Evolutionary conservation across 768 basidiomycete genomes (phyloP), one percentile per base, ranked within the genome.

Genomic region (Collybiopsis confluens): DNA sequence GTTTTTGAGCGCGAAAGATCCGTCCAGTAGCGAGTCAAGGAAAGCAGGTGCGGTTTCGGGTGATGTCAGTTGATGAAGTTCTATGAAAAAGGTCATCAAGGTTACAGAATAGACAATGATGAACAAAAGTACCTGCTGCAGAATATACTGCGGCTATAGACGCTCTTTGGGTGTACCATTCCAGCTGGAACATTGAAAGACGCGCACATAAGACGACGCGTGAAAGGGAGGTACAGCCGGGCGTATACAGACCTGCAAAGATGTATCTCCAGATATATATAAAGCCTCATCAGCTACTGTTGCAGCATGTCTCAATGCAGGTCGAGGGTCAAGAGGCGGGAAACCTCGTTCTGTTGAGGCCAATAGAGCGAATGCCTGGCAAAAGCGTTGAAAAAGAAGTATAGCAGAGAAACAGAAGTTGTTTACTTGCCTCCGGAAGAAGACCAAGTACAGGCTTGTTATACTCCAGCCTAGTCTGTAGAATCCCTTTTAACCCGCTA

Each of bases 61-160:
- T 1, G 90, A 92, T 0, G 81, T 77, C n/a, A 93, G 63, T 63
- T 93, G 90, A 61, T 92, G 90, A 15, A 93, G 72, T 68, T 92
- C 90, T 84, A 46, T 38, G 44, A 52, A 58, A 26, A 52, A 23
- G n/a, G 9, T 45, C 41, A 37, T 23, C 37, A 20, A 23, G 11
- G 38, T 26, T 33, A 18, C 11, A 8, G 55, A 13, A 15, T 8
- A 20, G 15, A 44, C 24, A 26, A 37, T 7, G 41, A n/a, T 15
- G 18, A 16, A 38, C 18, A 30, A 45, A 21, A 10, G 35, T 55
- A 84, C 86, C 86, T 56, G 88, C 81, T n/a, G 86, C 83, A 13
- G 80, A 74, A 59, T 92, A 93, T 13, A 88, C 70, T 1, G 79
- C 75, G 6, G 86, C 82, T 27, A 92, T 61, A 1, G 86, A 79